Percentiles rank a stretch among this genome's conserved stretches.
These are phyloP conservation scores for Trypanosoma cruzi DNA, from an alignment of 208 protist genomes.

Conservation along the genomic window DNA sequence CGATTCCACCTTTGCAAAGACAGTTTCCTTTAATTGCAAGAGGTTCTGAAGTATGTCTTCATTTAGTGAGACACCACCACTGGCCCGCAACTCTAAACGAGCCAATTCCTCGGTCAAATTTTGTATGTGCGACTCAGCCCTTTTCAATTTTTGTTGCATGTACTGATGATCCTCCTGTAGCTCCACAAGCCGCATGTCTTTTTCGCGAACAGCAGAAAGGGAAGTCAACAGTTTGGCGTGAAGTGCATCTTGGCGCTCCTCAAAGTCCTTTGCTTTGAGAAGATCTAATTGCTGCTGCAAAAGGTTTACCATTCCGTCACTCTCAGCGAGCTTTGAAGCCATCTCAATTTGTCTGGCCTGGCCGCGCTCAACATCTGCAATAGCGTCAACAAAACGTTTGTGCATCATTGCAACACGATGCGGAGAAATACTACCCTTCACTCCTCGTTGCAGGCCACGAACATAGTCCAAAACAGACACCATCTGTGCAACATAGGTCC, in stretches of 20 bases:
- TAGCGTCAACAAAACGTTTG: slow-evolving; percentile 43
- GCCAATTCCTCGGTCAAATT: slow-evolving; percentile 71
- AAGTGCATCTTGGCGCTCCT: slow-evolving; percentile 42
- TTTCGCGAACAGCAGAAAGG: slow-evolving; percentile 49
- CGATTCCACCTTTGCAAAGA: slow-evolving; percentile 68
- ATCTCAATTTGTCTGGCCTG: slow-evolving; percentile 46
- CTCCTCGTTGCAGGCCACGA: slow-evolving; percentile 64
- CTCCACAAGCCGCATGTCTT: slow-evolving; percentile 56
- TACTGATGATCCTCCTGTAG: slow-evolving; percentile 61
- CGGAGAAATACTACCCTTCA: slow-evolving; percentile 58
- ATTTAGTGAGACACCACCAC: slow-evolving; percentile 38
- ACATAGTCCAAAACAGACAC: slow-evolving; percentile 79
- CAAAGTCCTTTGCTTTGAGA: slow-evolving; percentile 32
- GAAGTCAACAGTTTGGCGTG: slow-evolving; percentile 53
- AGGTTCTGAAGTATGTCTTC: slow-evolving; percentile 55
- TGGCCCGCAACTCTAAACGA: slow-evolving; percentile 62
- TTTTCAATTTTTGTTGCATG: slow-evolving; percentile 51
- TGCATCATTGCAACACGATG: slow-evolving; percentile 78
- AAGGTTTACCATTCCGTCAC: slow-evolving; percentile 40
- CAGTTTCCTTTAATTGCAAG: slow-evolving; percentile 70
- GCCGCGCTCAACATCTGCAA: slow-evolving; percentile 43
- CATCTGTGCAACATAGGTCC: slow-evolving; percentile 77
- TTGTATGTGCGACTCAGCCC: slow-evolving; percentile 58
- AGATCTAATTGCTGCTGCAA: slow-evolving; percentile 71
- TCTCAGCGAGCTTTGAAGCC: slow-evolving; percentile 58